Evolutionary conservation across 176 grass and related monocot species (phyloP).

Genomic region (Eleusine indica): DNA sequence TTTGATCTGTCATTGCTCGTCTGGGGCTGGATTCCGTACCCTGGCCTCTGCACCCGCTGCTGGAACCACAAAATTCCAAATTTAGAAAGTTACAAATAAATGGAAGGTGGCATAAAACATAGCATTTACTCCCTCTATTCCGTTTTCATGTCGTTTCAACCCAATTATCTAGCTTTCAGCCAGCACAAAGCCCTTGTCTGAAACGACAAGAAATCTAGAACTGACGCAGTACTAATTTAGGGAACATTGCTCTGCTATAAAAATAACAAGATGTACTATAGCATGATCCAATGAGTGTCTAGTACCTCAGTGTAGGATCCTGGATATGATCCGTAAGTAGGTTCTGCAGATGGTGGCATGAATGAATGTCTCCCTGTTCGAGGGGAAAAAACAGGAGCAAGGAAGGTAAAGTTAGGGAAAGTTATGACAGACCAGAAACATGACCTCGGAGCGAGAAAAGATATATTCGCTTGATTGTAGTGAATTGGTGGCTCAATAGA

Average conservation of each 20-base stretch:
- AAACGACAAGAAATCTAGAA: too few species aligned
- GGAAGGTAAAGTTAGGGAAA: not conserved
- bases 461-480: not conserved
- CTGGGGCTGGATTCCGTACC: constrained; percentile 49
- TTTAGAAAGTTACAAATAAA: not conserved
- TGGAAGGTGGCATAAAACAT: not conserved
- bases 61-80: constrained; percentile 27
- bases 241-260: not conserved
- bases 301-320: constrained; percentile 55
- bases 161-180: too few species aligned
- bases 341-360: constrained; percentile 42
- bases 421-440: not conserved
- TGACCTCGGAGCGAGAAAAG: not conserved
- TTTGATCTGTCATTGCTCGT: constrained; percentile 49
- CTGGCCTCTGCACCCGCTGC: constrained; percentile 52
- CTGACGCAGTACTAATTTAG: not conserved
- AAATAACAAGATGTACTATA: not conserved
- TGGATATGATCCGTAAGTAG: constrained; percentile 45
- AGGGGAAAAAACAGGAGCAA: constrained; percentile 31
- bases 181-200: too few species aligned
- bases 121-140: not conserved
- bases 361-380: constrained; percentile 60
- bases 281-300: not conserved
- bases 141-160: too few species aligned
- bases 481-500: not conserved